Conservation (phyloP, 495 filamentous ascomycete genomes). For the Xylaria nigripes region DNA sequence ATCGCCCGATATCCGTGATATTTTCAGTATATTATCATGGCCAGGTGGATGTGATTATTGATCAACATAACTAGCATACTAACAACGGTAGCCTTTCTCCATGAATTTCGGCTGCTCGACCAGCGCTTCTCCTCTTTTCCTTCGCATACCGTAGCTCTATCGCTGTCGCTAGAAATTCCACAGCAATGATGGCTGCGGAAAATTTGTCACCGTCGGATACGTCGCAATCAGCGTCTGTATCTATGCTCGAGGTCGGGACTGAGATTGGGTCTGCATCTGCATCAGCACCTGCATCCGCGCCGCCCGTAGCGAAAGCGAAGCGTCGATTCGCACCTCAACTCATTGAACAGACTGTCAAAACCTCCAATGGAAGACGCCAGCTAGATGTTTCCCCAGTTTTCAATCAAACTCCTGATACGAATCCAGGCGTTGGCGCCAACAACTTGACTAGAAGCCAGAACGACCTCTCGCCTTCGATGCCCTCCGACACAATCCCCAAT, state of each 20-base stretch:
- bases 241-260: background rate
- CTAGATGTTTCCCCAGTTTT: background rate
- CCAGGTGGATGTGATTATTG: background rate
- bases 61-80: background rate
- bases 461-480: background rate
- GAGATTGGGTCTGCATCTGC: background rate
- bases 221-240: background rate
- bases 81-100: background rate
- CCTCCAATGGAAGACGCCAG: conserved; percentile 15
- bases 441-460: background rate
- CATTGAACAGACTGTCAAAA: conserved; percentile 47
- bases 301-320: conserved; percentile 27
- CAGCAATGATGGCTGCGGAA: conserved; percentile 7
- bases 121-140: background rate
- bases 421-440: background rate
- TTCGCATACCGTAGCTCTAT: background rate
- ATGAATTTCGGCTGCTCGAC: background rate
- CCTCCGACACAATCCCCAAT: background rate
- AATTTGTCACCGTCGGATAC: background rate
- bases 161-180: background rate
- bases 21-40: background rate
- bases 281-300: conserved; percentile 16
- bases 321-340: conserved; percentile 46
- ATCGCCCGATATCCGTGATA: background rate
- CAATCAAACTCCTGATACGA: background rate